phyloP scores from a whole-genome alignment of 2,329 filamentous ascomycete genomes.

The Dactylellina drechsleri region DNA sequence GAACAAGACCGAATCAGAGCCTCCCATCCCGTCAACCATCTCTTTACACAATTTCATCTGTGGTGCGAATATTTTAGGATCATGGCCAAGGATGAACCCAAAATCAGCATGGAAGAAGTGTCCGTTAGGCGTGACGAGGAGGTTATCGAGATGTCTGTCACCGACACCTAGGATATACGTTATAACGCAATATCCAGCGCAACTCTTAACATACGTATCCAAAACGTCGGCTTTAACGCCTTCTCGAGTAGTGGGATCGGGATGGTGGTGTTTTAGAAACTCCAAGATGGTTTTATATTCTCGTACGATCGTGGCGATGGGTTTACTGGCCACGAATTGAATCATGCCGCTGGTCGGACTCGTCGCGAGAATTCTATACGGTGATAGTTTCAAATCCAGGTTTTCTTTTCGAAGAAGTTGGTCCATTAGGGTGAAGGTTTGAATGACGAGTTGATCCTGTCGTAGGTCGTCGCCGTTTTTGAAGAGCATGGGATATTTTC shows the following conservation, averaged over 20 bases:
- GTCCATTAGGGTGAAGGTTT: constrained; percentile 98
- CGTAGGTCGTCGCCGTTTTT: constrained; percentile 96
- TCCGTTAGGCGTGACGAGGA: constrained; percentile 86
- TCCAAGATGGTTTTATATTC: constrained; percentile 82
- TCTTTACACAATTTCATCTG: constrained; percentile 97
- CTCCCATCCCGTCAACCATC: constrained; percentile 99
- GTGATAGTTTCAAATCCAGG: constrained; percentile 90
- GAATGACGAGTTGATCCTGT: constrained; percentile 96
- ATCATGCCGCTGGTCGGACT: constrained; percentile 88
- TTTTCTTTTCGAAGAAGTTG: constrained; percentile 95
- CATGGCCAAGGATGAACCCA: constrained; percentile 94
- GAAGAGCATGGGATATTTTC: constrained; percentile 91
- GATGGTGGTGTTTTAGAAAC: constrained; percentile 89
- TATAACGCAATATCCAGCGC: constrained; percentile 95
- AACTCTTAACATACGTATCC: constrained; percentile 94
- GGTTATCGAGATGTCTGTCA: constrained; percentile 93
- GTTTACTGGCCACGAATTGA: constrained; percentile 90
- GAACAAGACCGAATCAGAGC: constrained; percentile 81
- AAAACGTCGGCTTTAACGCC: constrained; percentile 91
- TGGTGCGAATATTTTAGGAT: constrained; percentile 96
- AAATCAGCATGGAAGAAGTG: constrained; percentile 99
- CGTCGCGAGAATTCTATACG: constrained; percentile 95
- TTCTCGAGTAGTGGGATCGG: constrained; percentile 80
- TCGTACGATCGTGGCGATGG: constrained; percentile 80
- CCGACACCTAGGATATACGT: constrained; percentile 97